Percentiles rank a stretch among this genome's conserved stretches.
Evolutionary conservation across 2,329 filamentous ascomycete genomes (phyloP).

Genomic region (Aspergillus sp.): DNA sequence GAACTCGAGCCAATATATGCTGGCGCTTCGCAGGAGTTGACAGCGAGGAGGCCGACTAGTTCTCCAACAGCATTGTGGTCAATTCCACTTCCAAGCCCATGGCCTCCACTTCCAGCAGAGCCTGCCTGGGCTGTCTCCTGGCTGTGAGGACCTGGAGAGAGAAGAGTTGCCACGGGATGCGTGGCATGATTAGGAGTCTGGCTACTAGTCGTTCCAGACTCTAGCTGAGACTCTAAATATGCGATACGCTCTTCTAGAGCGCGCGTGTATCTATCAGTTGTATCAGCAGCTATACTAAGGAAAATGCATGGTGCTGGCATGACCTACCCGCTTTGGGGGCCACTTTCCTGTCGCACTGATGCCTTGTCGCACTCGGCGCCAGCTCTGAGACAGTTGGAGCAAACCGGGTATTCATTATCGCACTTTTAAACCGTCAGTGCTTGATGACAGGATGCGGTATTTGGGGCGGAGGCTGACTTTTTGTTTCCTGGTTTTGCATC

Average conservation of each 20-base stretch:
- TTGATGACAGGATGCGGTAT: not conserved
- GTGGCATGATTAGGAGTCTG: constrained; percentile 14
- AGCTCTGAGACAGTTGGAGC: constrained; percentile 47
- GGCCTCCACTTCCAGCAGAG: constrained; percentile 3
- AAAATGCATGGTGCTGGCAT: not conserved
- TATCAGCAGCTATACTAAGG: constrained; percentile 8
- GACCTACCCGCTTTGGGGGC: constrained; percentile 36
- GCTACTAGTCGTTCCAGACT: constrained; percentile 18
- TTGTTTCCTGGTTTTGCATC: constrained; percentile 49
- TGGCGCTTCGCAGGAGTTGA: constrained; percentile 47
- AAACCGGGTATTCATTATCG: constrained; percentile 46
- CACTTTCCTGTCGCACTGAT: constrained; percentile 40
- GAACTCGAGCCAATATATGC: constrained; percentile 53
- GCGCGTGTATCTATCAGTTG: constrained; percentile 39
- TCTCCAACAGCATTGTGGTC: constrained; percentile 42
- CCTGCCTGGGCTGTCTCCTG: constrained; percentile 19
- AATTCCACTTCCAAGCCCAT: constrained; percentile 17
- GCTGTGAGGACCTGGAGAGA: constrained; percentile 21
- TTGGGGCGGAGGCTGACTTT: constrained; percentile 31
- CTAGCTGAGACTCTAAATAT: constrained; percentile 40
- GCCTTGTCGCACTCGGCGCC: constrained; percentile 46
- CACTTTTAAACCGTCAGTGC: constrained; percentile 31
- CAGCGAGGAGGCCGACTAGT: constrained; percentile 51
- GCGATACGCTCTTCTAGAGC: constrained; percentile 44
- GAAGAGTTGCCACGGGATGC: constrained; percentile 22